A percentile compares a stretch with the other conserved stretches of the same genome.
Evolutionary conservation across 1,284 basidiomycete species (phyloP).

Genomic region (Marasmius sp.): DNA sequence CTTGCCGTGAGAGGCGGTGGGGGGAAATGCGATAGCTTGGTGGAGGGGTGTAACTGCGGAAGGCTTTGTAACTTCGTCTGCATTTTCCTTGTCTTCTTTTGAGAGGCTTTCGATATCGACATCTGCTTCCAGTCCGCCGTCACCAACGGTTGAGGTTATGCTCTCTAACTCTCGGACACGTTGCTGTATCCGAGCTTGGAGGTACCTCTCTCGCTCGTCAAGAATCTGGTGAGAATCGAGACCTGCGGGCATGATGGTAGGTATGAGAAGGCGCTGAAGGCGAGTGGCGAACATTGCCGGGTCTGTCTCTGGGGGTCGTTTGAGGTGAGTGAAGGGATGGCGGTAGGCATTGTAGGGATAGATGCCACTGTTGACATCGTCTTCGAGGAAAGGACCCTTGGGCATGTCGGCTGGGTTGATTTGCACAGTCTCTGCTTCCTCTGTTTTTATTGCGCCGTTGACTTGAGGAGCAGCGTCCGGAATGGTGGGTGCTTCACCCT

Average conservation of each 20-base stretch:
- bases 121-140: conserved; percentile 66
- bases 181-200: conserved; percentile 89
- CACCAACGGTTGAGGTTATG: conserved; percentile 81
- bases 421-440: conserved; percentile 37
- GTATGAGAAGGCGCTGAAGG: conserved; percentile 81
- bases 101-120: conserved; percentile 46
- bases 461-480: conserved; percentile 24
- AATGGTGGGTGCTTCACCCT: conserved; percentile 48
- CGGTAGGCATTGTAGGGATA: conserved; percentile 97
- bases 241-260: conserved; percentile 90
- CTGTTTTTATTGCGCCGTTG: conserved; percentile 33
- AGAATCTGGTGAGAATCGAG: conserved; percentile 91
- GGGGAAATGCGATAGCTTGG: conserved; percentile 1
- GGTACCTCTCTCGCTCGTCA: conserved; percentile 89
- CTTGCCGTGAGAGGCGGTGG: conserved; percentile 60
- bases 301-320: conserved; percentile 59
- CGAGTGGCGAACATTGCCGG: conserved; percentile 65
- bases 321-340: conserved; percentile 81
- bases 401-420: conserved; percentile 55
- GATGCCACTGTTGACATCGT: conserved; percentile 78
- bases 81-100: conserved; percentile 47
- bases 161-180: conserved; percentile 88
- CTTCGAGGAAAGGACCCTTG: conserved; percentile 74
- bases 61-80: conserved; percentile 11
- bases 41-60: conserved; percentile 11